Conservation (phyloP, 495 filamentous ascomycete genomes). For the Neurospora hispaniola region DNA sequence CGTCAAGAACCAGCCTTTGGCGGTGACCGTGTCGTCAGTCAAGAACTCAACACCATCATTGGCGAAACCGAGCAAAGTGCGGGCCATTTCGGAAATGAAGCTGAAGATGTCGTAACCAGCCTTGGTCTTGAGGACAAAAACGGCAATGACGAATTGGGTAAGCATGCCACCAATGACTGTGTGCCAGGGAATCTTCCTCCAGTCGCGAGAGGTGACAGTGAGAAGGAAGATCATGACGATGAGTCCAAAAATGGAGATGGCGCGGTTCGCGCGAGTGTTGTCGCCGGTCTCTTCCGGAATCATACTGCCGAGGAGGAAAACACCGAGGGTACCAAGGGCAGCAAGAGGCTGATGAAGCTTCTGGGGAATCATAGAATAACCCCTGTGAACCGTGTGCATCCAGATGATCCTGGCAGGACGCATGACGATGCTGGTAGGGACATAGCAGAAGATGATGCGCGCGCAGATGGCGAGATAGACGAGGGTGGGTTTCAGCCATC, state of each 20-base stretch:
- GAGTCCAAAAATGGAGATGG: slow-evolving; percentile 71
- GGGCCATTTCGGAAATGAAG: slow-evolving; percentile 65
- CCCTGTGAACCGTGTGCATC: slow-evolving; percentile 46
- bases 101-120: slow-evolving; percentile 79
- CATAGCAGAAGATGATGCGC: slow-evolving; percentile 61
- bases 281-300: slow-evolving; percentile 54
- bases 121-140: slow-evolving; percentile 73
- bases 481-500: slow-evolving; percentile 80
- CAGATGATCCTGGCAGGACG: slow-evolving; percentile 56
- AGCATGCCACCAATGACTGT: slow-evolving; percentile 83
- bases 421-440: slow-evolving; percentile 56
- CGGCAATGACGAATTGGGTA: slow-evolving; percentile 72
- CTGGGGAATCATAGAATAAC: slow-evolving; percentile 48
- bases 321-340: slow-evolving; percentile 48
- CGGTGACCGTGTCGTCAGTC: slow-evolving; percentile 37
- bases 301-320: slow-evolving; percentile 68
- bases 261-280: slow-evolving; percentile 71
- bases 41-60: slow-evolving; percentile 60
- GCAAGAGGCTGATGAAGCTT: slow-evolving; percentile 48
- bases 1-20: slow-evolving; percentile 55
- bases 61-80: slow-evolving; percentile 61
- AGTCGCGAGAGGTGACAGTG: slow-evolving; percentile 59
- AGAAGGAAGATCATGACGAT: slow-evolving; percentile 57
- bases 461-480: slow-evolving; percentile 66
- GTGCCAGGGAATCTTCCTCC: slow-evolving; percentile 66